Conservation (phyloP, 2,329 filamentous ascomycete species). For the Colletotrichum simmondsii region DNA sequence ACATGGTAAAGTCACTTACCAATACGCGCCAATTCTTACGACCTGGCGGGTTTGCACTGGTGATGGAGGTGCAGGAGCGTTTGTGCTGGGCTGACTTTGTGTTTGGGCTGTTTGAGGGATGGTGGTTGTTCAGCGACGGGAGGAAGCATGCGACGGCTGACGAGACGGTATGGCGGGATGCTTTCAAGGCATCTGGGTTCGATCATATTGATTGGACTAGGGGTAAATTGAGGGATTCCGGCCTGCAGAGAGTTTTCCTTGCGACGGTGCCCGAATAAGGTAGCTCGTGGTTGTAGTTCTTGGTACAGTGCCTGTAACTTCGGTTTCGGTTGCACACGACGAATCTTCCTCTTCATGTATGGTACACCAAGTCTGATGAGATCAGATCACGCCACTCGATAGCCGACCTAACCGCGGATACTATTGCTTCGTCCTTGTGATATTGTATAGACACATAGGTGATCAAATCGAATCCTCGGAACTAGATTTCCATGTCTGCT, state of each 20-base stretch:
- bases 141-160: constrained; percentile 30
- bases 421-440: no score
- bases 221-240: constrained; percentile 22
- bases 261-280: background rate
- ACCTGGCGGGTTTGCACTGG: constrained; percentile 45
- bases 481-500: background rate
- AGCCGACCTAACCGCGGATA: background rate
- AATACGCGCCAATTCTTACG: constrained; percentile 41
- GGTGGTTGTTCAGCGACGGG: constrained; percentile 51
- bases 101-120: constrained; percentile 50
- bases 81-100: constrained; percentile 46
- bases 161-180: constrained; percentile 11
- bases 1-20: constrained; percentile 33
- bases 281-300: background rate
- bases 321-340: background rate
- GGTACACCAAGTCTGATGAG: background rate
- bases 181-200: constrained; percentile 32
- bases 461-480: background rate
- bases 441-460: background rate
- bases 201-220: constrained; percentile 37
- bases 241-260: constrained; percentile 18
- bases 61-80: constrained; percentile 47
- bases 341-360: background rate
- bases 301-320: background rate
- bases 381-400: background rate